Conservation (phyloP, 345 rosid species). For the Isatis tinctoria region DNA sequence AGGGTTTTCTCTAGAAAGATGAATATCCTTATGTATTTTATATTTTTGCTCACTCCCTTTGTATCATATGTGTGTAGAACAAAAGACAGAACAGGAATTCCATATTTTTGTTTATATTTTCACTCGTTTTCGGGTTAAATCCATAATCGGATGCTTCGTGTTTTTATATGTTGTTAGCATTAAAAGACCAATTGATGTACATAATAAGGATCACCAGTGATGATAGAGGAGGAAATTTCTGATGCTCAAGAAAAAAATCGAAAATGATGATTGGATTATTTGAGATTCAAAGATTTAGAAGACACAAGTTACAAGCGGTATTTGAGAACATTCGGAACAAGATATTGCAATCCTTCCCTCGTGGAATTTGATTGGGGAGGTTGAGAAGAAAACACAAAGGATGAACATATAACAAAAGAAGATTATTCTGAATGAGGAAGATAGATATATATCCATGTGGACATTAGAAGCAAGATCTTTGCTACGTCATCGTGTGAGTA, state of each 20-base stretch:
- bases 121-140: neutral
- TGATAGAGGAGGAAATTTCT: no score
- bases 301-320: neutral
- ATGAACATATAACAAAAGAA: conserved; percentile 8
- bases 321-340: neutral
- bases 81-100: neutral
- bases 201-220: no score
- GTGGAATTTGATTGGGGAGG: neutral
- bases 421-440: neutral
- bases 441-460: neutral
- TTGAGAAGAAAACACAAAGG: neutral
- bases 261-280: neutral
- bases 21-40: neutral
- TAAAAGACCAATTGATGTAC: no score
- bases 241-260: no score
- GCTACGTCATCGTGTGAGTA: neutral
- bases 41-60: neutral
- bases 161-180: no score
- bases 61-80: conserved; percentile 10
- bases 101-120: neutral
- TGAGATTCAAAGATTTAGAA: neutral
- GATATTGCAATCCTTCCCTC: neutral
- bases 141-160: no score
- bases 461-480: neutral
- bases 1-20: neutral